Conservation (phyloP, 2,329 filamentous ascomycete species). For the Talaromyces sp. region DNA sequence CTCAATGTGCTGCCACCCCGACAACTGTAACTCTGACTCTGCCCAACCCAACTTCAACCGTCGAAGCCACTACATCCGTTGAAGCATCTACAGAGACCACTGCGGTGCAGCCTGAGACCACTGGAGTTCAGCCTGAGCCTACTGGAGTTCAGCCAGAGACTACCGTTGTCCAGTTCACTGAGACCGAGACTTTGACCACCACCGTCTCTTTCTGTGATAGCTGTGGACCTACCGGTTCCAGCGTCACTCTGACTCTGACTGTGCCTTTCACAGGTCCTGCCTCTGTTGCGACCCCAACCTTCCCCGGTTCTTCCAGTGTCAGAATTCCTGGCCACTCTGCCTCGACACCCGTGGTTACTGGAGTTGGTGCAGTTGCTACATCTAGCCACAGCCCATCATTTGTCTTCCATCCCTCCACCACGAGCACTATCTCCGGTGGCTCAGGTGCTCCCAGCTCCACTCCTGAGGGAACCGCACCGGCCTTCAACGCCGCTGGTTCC, state of each 20-base stretch:
- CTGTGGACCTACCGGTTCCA: slow-evolving; percentile 23
- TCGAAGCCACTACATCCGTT: slow-evolving; percentile 10
- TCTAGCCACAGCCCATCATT: slow-evolving; percentile 14
- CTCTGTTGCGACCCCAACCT: slow-evolving; percentile 2
- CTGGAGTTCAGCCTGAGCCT: not conserved
- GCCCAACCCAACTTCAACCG: slow-evolving; percentile 22
- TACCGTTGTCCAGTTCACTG: slow-evolving; percentile 1
- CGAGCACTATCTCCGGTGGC: not conserved
- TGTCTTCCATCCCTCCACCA: slow-evolving; percentile 2
- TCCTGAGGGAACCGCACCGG: slow-evolving; percentile 13
- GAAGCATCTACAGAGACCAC: slow-evolving; percentile 11
- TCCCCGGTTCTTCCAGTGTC: not conserved
- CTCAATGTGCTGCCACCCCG: slow-evolving; percentile 40
- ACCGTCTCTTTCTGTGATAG: slow-evolving; percentile 22
- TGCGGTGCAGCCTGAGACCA: not conserved
- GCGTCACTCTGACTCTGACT: slow-evolving; percentile 24
- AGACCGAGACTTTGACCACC: slow-evolving; percentile 18
- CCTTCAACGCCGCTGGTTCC: slow-evolving; percentile 18
- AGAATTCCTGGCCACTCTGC: not conserved
- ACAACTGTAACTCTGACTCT: slow-evolving; percentile 43
- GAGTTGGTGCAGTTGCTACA: slow-evolving; percentile 7
- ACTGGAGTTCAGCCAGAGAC: slow-evolving; percentile 1
- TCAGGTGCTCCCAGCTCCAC: slow-evolving; percentile 5
- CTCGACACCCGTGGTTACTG: slow-evolving; percentile 4
- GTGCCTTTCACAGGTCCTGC: slow-evolving; percentile 15